phyloP scores from a whole-genome alignment of 1,139 yeast genomes.

The Nakaseomyces nivariensis region DNA sequence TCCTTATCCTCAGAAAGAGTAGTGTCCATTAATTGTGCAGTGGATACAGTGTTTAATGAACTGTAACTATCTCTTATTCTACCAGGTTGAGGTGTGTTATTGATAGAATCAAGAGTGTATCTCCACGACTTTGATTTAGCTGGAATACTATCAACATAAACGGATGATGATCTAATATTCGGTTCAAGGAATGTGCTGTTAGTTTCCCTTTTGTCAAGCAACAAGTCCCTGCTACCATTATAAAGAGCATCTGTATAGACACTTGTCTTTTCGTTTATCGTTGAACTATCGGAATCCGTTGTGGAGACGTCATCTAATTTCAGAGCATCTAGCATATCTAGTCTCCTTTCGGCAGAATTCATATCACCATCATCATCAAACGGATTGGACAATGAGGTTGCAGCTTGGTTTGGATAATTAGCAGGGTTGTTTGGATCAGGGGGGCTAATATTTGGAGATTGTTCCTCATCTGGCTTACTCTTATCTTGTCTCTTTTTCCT shows the following conservation, averaged over 20 bases:
- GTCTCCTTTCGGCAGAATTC: slow-evolving; percentile 34
- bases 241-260: slow-evolving; percentile 23
- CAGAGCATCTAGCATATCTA: slow-evolving; percentile 43
- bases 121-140: slow-evolving; percentile 64
- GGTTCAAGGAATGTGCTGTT: slow-evolving; percentile 17
- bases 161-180: slow-evolving; percentile 23
- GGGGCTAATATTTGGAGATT: slow-evolving; percentile 22
- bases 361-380: slow-evolving; percentile 28
- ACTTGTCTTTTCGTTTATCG: slow-evolving; percentile 22
- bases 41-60: slow-evolving; percentile 76
- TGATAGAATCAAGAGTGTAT: slow-evolving; percentile 19
- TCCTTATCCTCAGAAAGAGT: slow-evolving; percentile 56
- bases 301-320: slow-evolving; percentile 37
- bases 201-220: slow-evolving; percentile 15
- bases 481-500: slow-evolving; percentile 41
- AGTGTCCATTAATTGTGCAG: slow-evolving; percentile 74
- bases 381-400: slow-evolving; percentile 25
- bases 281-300: slow-evolving; percentile 32
- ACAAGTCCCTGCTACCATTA: slow-evolving; percentile 25
- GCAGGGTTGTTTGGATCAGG: slow-evolving; percentile 34
- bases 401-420: slow-evolving; percentile 32
- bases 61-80: slow-evolving; percentile 47
- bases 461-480: slow-evolving; percentile 28
- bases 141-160: slow-evolving; percentile 27
- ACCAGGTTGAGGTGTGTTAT: slow-evolving; percentile 14